Base-by-base conservation (phyloP, 2,329 filamentous ascomycete genomes). In the Teratosphaeria viscida region DNA sequence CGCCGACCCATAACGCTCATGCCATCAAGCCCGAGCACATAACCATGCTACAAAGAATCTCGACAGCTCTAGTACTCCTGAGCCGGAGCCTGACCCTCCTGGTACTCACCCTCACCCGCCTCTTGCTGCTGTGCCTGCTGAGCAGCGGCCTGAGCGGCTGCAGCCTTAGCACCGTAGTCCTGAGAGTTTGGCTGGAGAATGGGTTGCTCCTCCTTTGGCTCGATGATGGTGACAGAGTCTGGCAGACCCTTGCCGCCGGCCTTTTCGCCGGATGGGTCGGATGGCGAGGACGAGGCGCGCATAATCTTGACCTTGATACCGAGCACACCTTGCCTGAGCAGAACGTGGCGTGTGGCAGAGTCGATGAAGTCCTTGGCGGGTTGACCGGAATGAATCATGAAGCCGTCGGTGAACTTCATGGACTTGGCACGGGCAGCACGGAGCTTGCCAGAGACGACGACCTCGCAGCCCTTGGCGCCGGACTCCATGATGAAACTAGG, bases 281-380 rank as follows among this genome's bases (percentile, higher is more conserved):
- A 61, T 55, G 70, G 70, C 16, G 69, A 68, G 47, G 68, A 69
- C 72, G 90, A 94, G 77, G 94, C 94, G 79, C 95, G 92, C 94
- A 99, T 99, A 83, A 99, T 99, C 92, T 99, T 99, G 81, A 99
- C 94, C 87, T 99, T 99, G 84, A 99, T 99, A 83, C 94, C 94
- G 70, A 99, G 85, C 70, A 99, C 94, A 89, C 94, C 94, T 85
- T 99, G 94, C 82, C 95, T 90, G 80, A 99, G 92, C 70, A 99
- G 91, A 74, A 99, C 94, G 90, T 99, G 94, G 74, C 94, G 94
- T 75, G 94, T 97, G 72, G 95, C 95, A 75, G 82, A 85, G 85
- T 99, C 94, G 79, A 99, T 99, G 84, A 99, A 99, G 83, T 99
- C 94, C 82, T 95, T 92, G 76, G 92, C 94, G 76, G 94, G 94